Conservation (phyloP, 768 basidiomycete species). For the Mycena vulgaris region DNA sequence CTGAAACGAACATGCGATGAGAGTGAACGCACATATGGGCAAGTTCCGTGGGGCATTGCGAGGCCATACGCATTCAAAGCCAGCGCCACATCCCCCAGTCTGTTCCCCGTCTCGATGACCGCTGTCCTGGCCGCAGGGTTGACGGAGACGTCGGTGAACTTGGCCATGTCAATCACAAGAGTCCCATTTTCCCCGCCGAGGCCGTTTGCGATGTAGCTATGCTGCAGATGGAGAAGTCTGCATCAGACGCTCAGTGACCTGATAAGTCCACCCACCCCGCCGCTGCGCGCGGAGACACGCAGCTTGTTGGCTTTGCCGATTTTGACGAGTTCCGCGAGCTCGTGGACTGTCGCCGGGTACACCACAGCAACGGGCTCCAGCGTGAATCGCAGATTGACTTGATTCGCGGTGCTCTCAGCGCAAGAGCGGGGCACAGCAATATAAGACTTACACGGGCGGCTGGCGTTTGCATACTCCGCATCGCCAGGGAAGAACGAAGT, state of each 20-base stretch:
- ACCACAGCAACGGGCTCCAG: conserved; percentile 42
- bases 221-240: conserved; percentile 41
- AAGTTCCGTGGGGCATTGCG: conserved; percentile 61
- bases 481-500: conserved; percentile 41
- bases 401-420: not conserved
- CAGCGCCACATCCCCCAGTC: conserved; percentile 56
- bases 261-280: conserved; percentile 39
- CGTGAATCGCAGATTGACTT: conserved; percentile 43
- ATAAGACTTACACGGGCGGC: conserved; percentile 37
- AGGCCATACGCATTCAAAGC: conserved; percentile 53
- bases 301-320: conserved; percentile 38
- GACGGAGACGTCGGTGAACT: conserved; percentile 53
- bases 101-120: conserved; percentile 55
- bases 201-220: conserved; percentile 63
- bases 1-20: not conserved
- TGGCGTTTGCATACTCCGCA: conserved; percentile 42
- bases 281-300: conserved; percentile 42
- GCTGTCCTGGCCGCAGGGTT: conserved; percentile 49
- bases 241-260: not conserved
- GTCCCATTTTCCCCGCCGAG: conserved; percentile 58
- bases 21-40: conserved; percentile 50
- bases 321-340: conserved; percentile 40
- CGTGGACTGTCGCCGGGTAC: conserved; percentile 34
- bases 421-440: not conserved
- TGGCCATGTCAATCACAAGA: conserved; percentile 58